Base-by-base conservation (phyloP, 805 yeast genomes). In the Zygosaccharomyces lentus region DNA sequence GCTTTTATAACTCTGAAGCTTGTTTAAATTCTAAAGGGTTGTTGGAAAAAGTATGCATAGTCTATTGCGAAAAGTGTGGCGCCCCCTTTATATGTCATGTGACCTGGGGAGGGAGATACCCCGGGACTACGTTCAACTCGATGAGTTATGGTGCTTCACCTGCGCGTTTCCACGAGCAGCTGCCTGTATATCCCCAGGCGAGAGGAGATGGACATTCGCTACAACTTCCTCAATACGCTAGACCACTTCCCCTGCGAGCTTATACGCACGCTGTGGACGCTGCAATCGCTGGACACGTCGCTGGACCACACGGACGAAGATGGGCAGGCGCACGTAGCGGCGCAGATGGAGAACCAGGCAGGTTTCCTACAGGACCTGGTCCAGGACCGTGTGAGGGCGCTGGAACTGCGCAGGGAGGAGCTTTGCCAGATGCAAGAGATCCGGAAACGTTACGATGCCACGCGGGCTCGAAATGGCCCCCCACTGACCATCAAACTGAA, bases 161-260 rank as follows among this genome's bases (percentile, higher is more conserved):
- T n/a, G n/a, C n/a, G n/a, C n/a, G n/a, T n/a, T n/a, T n/a, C n/a
- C n/a, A n/a, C n/a, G n/a, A n/a, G n/a, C n/a, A n/a, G n/a, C n/a
- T n/a, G n/a, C n/a, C n/a, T n/a, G n/a, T n/a, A n/a, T n/a, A n/a
- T n/a, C n/a, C n/a, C n/a, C n/a, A n/a, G n/a, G n/a, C n/a, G n/a
- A n/a, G n/a, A n/a, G 21, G 21, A 19, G 21, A 50, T 52, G 50
- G 75, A 70, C 43, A 66, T 68, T n/a, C 57, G 75, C 36, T 64
- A 69, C 34, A 58, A 66, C 12, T 70, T 69, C 46, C 61, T 71
- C 2, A 61, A 66, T 23, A 55, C 67, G 0, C 59, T 71, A 42
- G 77, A 72, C 47, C 75, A 71, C 49, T 58, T 71, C 12, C 75
- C 75, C 0, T 65, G 73, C 19, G 75, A 72, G 37, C 52, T 72